Evolutionary conservation across 225 moss, liverwort and hornwort genomes (phyloP).

Genomic region (Polytrichum formosum): DNA sequence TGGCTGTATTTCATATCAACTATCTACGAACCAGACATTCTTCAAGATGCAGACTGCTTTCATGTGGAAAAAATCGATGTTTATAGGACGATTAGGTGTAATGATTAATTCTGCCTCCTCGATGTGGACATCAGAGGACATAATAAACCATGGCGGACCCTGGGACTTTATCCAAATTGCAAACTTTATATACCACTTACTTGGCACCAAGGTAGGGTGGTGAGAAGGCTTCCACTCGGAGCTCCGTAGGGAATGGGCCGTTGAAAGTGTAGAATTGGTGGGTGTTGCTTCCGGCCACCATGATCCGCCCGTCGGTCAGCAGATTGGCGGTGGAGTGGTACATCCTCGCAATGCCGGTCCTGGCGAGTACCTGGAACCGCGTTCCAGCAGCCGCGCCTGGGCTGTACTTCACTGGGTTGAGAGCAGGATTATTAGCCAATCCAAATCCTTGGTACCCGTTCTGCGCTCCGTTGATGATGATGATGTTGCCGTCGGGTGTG

Average conservation of each 20-base stretch:
- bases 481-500: slow-evolving; percentile 44
- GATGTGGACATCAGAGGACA: too few relatives aligned
- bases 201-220: slow-evolving; percentile 28
- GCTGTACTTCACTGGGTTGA: slow-evolving; percentile 47
- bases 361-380: slow-evolving; percentile 10
- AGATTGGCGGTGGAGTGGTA: slow-evolving; percentile 42
- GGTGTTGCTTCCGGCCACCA: slow-evolving; percentile 41
- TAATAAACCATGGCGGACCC: too few relatives aligned
- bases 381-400: slow-evolving; percentile 4
- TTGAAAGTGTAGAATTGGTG: slow-evolving; percentile 44
- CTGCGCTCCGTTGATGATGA: slow-evolving; percentile 72
- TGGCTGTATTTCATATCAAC: too few relatives aligned
- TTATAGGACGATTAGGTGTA: too few relatives aligned
- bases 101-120: neutral
- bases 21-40: too few relatives aligned
- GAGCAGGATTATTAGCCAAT: slow-evolving; percentile 40
- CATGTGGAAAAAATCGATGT: too few relatives aligned
- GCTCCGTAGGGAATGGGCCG: slow-evolving; percentile 31
- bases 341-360: slow-evolving; percentile 28
- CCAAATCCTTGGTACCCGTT: slow-evolving; percentile 65
- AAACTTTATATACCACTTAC: too few relatives aligned
- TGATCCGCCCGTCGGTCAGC: slow-evolving; percentile 31
- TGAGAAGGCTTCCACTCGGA: slow-evolving; percentile 37
- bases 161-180: too few relatives aligned
- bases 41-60: too few relatives aligned